Percentiles rank a stretch among this genome's conserved stretches.
Evolutionary conservation across 2,329 filamentous ascomycete species (phyloP).

Genomic region (Acarospora socialis): DNA sequence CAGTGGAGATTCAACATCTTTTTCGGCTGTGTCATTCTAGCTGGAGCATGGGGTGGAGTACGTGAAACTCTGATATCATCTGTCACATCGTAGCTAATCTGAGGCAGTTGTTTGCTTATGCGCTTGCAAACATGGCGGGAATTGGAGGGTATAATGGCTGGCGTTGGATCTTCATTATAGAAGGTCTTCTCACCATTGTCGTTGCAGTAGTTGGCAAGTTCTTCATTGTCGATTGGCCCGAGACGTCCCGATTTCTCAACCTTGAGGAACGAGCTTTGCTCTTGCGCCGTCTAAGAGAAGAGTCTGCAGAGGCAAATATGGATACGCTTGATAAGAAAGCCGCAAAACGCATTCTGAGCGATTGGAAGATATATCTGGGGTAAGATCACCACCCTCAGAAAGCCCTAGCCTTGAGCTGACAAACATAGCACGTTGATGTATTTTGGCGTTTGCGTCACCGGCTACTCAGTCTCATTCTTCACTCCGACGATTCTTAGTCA

Average conservation of each 20-base stretch:
- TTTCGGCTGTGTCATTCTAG: conserved; percentile 24
- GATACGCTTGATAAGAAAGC: conserved; percentile 37
- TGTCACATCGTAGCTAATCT: conserved; percentile 4
- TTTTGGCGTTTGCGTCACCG: conserved; percentile 43
- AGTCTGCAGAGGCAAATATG: conserved; percentile 35
- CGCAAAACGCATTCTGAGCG: conserved; percentile 26
- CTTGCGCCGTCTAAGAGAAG: conserved; percentile 27
- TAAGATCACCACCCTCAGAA: too few species aligned
- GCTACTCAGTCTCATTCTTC: conserved; percentile 31
- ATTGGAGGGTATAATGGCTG: conserved; percentile 10
- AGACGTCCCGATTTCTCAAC: conserved; percentile 32
- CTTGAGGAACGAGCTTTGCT: conserved; percentile 32
- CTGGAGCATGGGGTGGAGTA: conserved; percentile 27
- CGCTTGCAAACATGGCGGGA: conserved; percentile 10
- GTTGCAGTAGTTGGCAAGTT: conserved; percentile 37
- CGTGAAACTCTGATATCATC: conserved; percentile 7
- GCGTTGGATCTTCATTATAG: conserved; percentile 35
- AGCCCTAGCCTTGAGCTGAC: neutral
- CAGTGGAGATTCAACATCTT: conserved; percentile 25
- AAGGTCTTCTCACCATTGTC: conserved; percentile 35
- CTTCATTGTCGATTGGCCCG: conserved; percentile 30
- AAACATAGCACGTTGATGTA: conserved; percentile 40
- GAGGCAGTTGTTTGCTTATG: conserved; percentile 12
- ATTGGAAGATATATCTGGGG: conserved; percentile 12
- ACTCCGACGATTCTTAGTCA: conserved; percentile 31